A percentile compares a stretch with the other conserved stretches of the same genome.
Conservation (phyloP, 805 yeast genomes). For the Ascoidea rubescens region DNA sequence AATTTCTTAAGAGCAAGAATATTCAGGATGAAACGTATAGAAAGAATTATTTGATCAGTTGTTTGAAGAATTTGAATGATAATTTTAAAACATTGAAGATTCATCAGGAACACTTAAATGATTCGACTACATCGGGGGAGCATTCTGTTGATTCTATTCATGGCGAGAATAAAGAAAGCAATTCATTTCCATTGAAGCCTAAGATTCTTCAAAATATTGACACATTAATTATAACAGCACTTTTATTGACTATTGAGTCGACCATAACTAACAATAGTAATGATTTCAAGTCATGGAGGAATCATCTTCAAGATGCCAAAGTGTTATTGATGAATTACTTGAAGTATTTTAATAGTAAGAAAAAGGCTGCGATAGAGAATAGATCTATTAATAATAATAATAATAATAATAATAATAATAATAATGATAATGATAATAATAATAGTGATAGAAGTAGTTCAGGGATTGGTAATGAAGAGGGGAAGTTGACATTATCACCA, state of each 20-base stretch:
- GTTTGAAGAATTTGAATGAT: slow-evolving; percentile 27
- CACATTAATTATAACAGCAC: slow-evolving; percentile 49
- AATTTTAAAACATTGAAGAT: slow-evolving; percentile 27
- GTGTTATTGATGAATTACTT: slow-evolving; percentile 39
- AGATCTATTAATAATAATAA: no score
- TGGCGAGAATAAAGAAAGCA: no score
- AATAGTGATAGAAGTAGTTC: no score
- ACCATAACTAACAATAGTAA: slow-evolving; percentile 33
- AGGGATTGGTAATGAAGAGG: no score
- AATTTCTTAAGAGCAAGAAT: slow-evolving; percentile 21
- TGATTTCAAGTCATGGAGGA: slow-evolving; percentile 33
- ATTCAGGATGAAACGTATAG: slow-evolving; percentile 32
- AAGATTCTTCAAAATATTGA: slow-evolving; percentile 36
- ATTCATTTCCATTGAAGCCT: neutral
- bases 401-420: no score
- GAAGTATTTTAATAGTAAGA: neutral
- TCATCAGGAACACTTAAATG: neutral
- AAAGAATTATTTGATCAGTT: slow-evolving; percentile 32
- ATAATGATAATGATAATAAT: no score
- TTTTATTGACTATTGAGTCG: slow-evolving; percentile 48
- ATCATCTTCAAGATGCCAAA: slow-evolving; percentile 55
- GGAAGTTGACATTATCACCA: neutral
- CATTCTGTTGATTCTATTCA: neutral
- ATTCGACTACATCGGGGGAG: neutral
- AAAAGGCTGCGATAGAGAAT: neutral